Evolutionary conservation across 2,329 filamentous ascomycete genomes (phyloP).

Genomic region (Sclerotinia minor): DNA sequence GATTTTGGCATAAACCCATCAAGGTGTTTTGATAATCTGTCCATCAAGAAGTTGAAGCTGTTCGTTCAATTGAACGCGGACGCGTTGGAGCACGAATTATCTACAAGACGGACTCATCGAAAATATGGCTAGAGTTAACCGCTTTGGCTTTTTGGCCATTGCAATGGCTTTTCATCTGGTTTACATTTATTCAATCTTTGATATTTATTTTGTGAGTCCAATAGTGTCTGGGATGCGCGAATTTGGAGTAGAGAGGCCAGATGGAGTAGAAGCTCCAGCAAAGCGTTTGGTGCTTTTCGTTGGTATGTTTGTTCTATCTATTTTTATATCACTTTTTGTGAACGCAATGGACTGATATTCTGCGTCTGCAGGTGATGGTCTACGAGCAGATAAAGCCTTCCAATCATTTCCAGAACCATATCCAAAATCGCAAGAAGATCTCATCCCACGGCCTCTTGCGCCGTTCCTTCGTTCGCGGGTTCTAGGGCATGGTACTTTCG

Average conservation of each 20-base stretch:
- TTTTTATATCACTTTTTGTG: neutral
- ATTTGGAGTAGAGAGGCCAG: conserved; percentile 66
- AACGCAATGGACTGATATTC: conserved; percentile 24
- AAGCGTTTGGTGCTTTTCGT: conserved; percentile 92
- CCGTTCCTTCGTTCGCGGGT: conserved; percentile 90
- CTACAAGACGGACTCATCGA: neutral
- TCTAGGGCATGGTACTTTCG: conserved; percentile 88
- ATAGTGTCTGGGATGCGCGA: conserved; percentile 94
- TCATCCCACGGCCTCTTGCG: conserved; percentile 76
- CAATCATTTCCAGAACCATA: conserved; percentile 90
- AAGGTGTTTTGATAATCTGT: conserved; percentile 21
- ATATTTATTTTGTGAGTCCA: conserved; percentile 97
- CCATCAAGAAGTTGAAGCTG: neutral
- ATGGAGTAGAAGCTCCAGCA: conserved; percentile 68
- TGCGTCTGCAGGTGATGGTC: conserved; percentile 67
- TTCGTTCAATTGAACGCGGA: conserved; percentile 20
- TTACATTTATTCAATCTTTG: conserved; percentile 95
- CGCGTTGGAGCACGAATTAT: conserved; percentile 11
- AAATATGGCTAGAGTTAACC: conserved; percentile 57
- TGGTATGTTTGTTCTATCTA: conserved; percentile 53
- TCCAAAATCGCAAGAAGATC: conserved; percentile 61
- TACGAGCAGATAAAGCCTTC: conserved; percentile 97
- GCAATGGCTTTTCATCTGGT: conserved; percentile 90
- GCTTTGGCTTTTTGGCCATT: conserved; percentile 81
- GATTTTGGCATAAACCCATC: conserved; percentile 19